Percentiles rank a stretch among this genome's conserved stretches.
These are phyloP conservation scores for Stylosanthes scabra DNA, from an alignment of 331 rosid genomes.

Conservation along the genomic window DNA sequence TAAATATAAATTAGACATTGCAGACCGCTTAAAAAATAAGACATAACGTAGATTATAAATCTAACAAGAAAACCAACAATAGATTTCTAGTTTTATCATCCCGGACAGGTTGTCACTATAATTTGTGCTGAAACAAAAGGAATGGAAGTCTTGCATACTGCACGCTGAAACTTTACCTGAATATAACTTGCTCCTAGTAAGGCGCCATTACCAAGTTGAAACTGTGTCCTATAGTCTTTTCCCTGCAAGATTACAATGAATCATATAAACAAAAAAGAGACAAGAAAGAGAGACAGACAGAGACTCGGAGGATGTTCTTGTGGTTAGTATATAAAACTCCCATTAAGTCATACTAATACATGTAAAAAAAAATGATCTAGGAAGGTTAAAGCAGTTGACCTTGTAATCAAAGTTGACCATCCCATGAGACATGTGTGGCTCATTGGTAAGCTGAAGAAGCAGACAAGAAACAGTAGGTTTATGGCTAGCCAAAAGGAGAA, in stretches of 20 bases:
- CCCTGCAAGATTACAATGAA: conserved; percentile 61
- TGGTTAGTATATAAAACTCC: not conserved
- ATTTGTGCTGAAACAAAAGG: conserved; percentile 9
- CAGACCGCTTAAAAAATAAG: not conserved
- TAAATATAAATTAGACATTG: not conserved
- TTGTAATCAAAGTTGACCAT: conserved; percentile 91
- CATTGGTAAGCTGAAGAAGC: conserved; percentile 76
- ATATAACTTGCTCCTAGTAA: conserved; percentile 94
- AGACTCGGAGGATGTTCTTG: conserved; percentile 3
- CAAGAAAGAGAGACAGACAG: too few species aligned
- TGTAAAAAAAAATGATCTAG: conserved; percentile 1
- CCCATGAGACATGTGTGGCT: conserved; percentile 99
- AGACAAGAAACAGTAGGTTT: conserved; percentile 14
- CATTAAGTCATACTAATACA: conserved; percentile 4
- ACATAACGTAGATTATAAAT: not conserved
- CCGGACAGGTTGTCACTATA: not conserved
- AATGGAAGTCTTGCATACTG: not conserved
- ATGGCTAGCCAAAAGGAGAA: not conserved
- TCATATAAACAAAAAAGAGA: conserved; percentile 5
- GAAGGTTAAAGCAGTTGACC: conserved; percentile 49
- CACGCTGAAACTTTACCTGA: conserved; percentile 63
- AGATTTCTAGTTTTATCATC: not conserved
- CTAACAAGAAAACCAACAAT: not conserved
- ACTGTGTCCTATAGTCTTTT: conserved; percentile 79
- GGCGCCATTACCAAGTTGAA: conserved; percentile 95